Evolutionary conservation across 2,329 filamentous ascomycete genomes (phyloP).

Genomic region (Aaosphaeria pasadenensis): DNA sequence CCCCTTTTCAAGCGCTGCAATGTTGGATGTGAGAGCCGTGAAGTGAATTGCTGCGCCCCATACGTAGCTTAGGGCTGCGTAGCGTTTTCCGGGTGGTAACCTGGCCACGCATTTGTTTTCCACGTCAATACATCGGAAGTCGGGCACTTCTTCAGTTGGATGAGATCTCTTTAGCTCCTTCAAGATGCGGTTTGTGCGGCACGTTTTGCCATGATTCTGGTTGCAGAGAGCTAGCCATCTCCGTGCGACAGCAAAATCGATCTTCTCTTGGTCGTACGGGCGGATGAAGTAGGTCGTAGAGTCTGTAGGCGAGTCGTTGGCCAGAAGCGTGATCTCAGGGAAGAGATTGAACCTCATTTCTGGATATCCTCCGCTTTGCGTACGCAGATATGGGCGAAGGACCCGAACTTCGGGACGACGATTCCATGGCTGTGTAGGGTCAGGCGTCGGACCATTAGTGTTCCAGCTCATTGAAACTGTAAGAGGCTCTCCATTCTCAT

Average conservation of each 20-base stretch:
- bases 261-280: not conserved
- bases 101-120: not conserved
- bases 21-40: not conserved
- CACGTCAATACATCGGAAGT: not conserved
- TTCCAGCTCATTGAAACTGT: not conserved
- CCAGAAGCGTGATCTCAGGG: not conserved
- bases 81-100: not conserved
- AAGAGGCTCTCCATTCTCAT: not conserved
- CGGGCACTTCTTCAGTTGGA: not conserved
- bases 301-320: not conserved
- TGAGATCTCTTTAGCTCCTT: not conserved
- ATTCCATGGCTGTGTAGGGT: not conserved
- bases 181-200: not conserved
- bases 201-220: not conserved
- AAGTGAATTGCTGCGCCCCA: not conserved
- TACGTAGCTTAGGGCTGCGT: not conserved
- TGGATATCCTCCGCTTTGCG: not conserved
- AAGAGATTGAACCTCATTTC: not conserved
- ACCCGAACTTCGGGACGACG: not conserved
- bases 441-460: not conserved
- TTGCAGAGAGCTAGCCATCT: not conserved
- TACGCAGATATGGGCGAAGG: not conserved
- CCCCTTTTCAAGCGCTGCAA: not conserved
- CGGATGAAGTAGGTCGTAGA: not conserved
- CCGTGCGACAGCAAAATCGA: not conserved